phyloP scores from a whole-genome alignment of 1,284 basidiomycete species.

The Macrocybe sp. region DNA sequence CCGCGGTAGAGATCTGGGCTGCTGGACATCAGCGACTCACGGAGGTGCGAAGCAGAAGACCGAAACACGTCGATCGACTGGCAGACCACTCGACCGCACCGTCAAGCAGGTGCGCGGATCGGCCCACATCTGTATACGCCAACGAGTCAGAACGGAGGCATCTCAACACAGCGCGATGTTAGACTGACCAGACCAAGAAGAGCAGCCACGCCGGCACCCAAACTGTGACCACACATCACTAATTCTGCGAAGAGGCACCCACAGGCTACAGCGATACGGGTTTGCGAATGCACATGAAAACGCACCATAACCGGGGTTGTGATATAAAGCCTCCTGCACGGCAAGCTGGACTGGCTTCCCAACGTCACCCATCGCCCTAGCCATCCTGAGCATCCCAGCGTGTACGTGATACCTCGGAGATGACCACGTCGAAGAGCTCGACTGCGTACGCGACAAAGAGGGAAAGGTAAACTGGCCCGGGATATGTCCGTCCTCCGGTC shows the following conservation, averaged over 20 bases:
- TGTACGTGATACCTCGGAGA: conserved; percentile 54
- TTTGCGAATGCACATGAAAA: conserved; percentile 5
- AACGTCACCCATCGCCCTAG: conserved; percentile 68
- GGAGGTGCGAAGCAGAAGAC: conserved; percentile 82
- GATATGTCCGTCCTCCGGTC: conserved; percentile 14
- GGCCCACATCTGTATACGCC: conserved; percentile 67
- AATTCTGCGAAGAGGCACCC: conserved; percentile 41
- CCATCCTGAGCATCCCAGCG: conserved; percentile 77
- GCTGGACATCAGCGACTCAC: conserved; percentile 33
- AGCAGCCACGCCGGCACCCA: conserved; percentile 82
- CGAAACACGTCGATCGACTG: conserved; percentile 59
- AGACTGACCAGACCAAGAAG: conserved; percentile 65
- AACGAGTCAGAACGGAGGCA: conserved; percentile 5
- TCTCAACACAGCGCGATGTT: neutral
- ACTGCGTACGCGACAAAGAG: conserved; percentile 6
- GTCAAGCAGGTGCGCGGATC: conserved; percentile 73
- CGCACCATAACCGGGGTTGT: conserved; percentile 68
- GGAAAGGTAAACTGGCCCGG: conserved; percentile 29
- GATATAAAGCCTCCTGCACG: conserved; percentile 61
- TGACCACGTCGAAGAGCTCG: conserved; percentile 4
- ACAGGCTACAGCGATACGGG: neutral
- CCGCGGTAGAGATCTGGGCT: conserved; percentile 4
- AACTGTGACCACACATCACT: conserved; percentile 79
- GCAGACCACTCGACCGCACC: conserved; percentile 65
- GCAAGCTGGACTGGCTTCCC: conserved; percentile 77